phyloP scores from a whole-genome alignment of 495 filamentous ascomycete species.

The Elaphomyces granulatus region DNA sequence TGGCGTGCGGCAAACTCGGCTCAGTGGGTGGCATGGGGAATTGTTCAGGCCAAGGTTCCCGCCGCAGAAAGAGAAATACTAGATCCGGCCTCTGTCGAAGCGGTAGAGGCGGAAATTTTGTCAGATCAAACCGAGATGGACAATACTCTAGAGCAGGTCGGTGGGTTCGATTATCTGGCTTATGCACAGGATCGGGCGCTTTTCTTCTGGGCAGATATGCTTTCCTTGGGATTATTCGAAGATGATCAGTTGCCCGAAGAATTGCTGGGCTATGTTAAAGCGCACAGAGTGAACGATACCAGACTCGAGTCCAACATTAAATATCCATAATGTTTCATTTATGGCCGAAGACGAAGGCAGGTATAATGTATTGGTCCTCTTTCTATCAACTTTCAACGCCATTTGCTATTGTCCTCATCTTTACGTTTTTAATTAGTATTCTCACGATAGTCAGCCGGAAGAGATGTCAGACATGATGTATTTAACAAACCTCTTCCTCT shows the following conservation, averaged over 20 bases:
- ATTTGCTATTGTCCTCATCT: too few relatives aligned
- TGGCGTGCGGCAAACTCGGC: conserved; percentile 82
- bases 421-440: too few relatives aligned
- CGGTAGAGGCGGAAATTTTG: conserved; percentile 4
- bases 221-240: conserved; percentile 54
- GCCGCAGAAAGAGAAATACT: conserved; percentile 35
- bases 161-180: conserved; percentile 80
- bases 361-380: too few relatives aligned
- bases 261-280: conserved; percentile 42
- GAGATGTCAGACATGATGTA: too few relatives aligned
- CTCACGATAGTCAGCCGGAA: too few relatives aligned
- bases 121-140: conserved; percentile 10
- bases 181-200: conserved; percentile 84
- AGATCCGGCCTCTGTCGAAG: conserved; percentile 5
- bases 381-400: too few relatives aligned
- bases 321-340: too few relatives aligned
- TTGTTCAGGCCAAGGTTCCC: conserved; percentile 79
- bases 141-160: conserved; percentile 29
- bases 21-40: conserved; percentile 92
- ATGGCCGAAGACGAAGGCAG: background rate
- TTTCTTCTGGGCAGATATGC: conserved; percentile 85
- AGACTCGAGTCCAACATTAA: too few relatives aligned
- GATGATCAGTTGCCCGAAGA: conserved; percentile 57
- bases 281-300: conserved; percentile 40
- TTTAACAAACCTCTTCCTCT: too few relatives aligned